These are phyloP conservation scores for Pholiota molesta DNA, from an alignment of 768 basidiomycete genomes.

Conservation along the genomic window DNA sequence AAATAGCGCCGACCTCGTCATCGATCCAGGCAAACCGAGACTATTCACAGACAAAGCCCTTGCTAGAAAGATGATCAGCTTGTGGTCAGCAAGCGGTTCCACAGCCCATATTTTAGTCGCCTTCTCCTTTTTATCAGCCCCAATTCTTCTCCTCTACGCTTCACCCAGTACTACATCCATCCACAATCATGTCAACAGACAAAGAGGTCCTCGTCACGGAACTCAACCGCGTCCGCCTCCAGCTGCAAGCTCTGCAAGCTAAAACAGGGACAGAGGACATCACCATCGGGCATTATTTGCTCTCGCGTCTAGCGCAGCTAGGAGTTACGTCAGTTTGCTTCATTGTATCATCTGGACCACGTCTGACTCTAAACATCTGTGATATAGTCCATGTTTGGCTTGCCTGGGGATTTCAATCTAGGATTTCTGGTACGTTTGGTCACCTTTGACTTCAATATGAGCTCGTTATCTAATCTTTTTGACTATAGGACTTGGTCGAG, in stretches of 20 bases:
- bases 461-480: neutral
- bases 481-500: slow-evolving; percentile 74
- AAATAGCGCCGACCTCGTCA: slow-evolving; percentile 12
- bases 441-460: neutral
- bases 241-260: slow-evolving; percentile 44
- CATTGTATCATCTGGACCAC: neutral
- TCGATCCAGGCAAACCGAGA: slow-evolving; percentile 20
- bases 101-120: slow-evolving; percentile 15
- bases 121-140: slow-evolving; percentile 2
- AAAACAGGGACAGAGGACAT: slow-evolving; percentile 45
- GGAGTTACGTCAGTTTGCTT: slow-evolving; percentile 52
- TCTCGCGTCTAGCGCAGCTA: slow-evolving; percentile 65
- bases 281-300: slow-evolving; percentile 60
- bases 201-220: slow-evolving; percentile 29
- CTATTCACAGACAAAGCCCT: slow-evolving; percentile 6
- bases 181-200: slow-evolving; percentile 19
- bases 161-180: neutral
- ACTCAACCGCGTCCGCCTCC: slow-evolving; percentile 44
- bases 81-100: neutral
- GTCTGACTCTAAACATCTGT: neutral
- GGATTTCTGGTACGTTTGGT: slow-evolving; percentile 51
- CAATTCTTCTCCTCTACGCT: slow-evolving; percentile 5
- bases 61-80: neutral
- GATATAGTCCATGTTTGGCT: slow-evolving; percentile 78
- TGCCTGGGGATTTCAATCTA: slow-evolving; percentile 89